Conservation (phyloP, 106 monocot genomes). For the Narthecium ossifragum region DNA sequence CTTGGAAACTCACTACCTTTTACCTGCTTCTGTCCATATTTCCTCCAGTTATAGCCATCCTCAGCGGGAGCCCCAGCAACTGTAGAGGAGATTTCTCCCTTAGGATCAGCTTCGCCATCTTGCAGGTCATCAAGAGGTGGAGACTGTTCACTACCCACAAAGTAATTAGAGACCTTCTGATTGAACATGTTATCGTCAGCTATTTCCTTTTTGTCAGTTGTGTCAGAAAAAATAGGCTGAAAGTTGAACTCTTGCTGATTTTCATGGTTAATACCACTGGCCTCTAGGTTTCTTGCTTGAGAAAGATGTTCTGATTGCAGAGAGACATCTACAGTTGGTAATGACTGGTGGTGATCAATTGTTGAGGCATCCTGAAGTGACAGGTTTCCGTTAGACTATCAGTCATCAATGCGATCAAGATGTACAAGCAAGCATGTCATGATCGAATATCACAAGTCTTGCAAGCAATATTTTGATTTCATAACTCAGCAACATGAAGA, state of each 20-base stretch:
- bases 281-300: no score
- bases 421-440: no score
- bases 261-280: not conserved
- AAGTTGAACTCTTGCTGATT: conserved; percentile 16
- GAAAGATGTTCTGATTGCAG: conserved; percentile 22
- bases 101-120: conserved; percentile 28
- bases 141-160: conserved; percentile 23
- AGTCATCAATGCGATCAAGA: no score
- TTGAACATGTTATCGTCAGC: conserved; percentile 14
- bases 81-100: conserved; percentile 36
- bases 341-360: conserved; percentile 13
- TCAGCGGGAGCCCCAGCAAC: conserved; percentile 35
- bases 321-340: conserved; percentile 16
- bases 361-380: conserved; percentile 6
- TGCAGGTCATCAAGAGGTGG: conserved; percentile 31
- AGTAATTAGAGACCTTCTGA: conserved; percentile 26
- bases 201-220: conserved; percentile 22
- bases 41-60: conserved; percentile 94
- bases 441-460: no score
- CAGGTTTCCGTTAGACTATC: no score
- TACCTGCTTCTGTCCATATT: conserved; percentile 94
- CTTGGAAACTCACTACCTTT: conserved; percentile 84
- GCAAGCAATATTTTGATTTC: no score
- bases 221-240: conserved; percentile 17
- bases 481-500: no score